Evolutionary conservation across 108 stramenopile genomes (phyloP), one percentile per base, ranked within the genome.

Genomic region (Nitzschia inconspicua): DNA sequence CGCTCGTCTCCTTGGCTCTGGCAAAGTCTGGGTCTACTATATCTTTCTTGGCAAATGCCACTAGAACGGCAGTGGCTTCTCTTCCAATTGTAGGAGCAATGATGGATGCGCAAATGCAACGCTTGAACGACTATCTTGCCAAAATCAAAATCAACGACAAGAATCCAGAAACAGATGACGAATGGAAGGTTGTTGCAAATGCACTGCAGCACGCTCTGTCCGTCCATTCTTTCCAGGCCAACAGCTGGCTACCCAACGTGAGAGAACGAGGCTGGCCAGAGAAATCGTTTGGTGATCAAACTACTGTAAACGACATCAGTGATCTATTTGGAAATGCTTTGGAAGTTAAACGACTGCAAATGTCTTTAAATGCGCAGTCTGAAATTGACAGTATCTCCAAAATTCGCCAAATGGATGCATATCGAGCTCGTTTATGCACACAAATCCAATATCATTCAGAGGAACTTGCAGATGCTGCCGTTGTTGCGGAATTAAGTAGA

Each of bases 401-500:
- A 39, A 39, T 41, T 46, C 29, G 58, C 36, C 28, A 37, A 10
- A 55, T 79, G 2, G 82, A 83, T 50, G 25, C 44, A 0, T 44
- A 47, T 32, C 57, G 82, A 8, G 36, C 48, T 16, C 28, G 28
- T 18, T 16, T 79, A 9, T 23, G 54, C n/a, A 23, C 30, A 1
- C 60, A 48, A 32, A 58, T 68, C 10, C 67, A 65, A 36, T 16
- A 46, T 11, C 56, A 75, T 20, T 61, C 73, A 18, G 70, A 79
- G 51, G 78, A 83, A 11, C 47, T 76, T 35, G 72, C 76, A 22
- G 78, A 75, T 35, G 46, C 74, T n/a, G 51, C 52, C 11, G 78
- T 79, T 4, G 66, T 79, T 13, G 30, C 69, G 0, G 61, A 77
- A 16, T 44, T 84, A 24, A 74, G 63, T 31, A 44, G 60, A 18